Evolutionary conservation across 345 rosid genomes (phyloP).

Genomic region (Salix exigua): DNA sequence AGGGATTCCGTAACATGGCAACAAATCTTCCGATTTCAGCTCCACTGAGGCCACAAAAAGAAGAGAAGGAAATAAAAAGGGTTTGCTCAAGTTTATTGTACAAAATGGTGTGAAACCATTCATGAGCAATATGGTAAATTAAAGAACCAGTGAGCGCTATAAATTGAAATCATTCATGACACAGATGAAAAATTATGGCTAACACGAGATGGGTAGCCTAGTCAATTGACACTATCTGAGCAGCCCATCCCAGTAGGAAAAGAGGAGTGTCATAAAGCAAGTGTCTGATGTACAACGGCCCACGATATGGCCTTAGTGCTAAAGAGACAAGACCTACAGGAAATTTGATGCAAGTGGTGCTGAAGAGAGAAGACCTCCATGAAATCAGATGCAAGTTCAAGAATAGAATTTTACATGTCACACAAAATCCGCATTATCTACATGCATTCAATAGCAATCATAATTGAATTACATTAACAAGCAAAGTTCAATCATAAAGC

Average conservation of each 20-base stretch:
- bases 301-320: neutral
- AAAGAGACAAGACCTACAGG: neutral
- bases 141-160: neutral
- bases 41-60: conserved; percentile 14
- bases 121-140: neutral
- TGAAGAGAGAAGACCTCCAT: neutral
- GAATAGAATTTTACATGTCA: neutral
- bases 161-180: neutral
- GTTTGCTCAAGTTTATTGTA: neutral
- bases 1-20: conserved; percentile 40
- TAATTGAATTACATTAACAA: neutral
- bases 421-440: conserved; percentile 1
- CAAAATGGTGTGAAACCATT: neutral
- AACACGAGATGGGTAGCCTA: neutral
- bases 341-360: neutral
- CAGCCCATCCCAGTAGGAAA: neutral
- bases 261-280: neutral
- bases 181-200: neutral
- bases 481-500: neutral
- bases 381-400: neutral
- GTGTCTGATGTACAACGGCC: no score
- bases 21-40: conserved; percentile 43
- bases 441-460: neutral
- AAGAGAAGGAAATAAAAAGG: neutral
- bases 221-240: neutral